Evolutionary conservation across 306 rosid genomes (phyloP), one percentile per base, ranked within the genome.

Genomic region (Quercus alba): DNA sequence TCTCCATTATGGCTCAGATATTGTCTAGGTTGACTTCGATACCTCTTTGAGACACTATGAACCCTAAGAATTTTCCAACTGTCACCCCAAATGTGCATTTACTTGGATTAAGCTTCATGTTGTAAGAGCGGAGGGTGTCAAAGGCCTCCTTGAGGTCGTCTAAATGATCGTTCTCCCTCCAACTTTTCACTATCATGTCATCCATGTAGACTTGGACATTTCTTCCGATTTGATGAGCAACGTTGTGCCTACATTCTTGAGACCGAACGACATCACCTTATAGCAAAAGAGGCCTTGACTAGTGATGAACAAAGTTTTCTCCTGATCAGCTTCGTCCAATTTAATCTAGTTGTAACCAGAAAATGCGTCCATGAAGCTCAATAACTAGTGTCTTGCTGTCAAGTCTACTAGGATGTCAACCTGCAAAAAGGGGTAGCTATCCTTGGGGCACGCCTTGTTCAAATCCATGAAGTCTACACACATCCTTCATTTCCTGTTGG

Each of bases 231-330:
- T 33, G 6, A 5, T 33, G 7, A 5, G 2, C 7, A 0, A 33
- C 0, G 2, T 33, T 0, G 38, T 1, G 0, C 38, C 7, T 0
- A 0, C 7, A 0, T 33, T 33, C 0, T 33, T 33, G 2, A 33
- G 38, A 0, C 7, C 7, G 0, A 33, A 33, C 0, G 7, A 0
- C 38, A 33, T 33, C 0, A 33, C 38, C 0, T 33, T 33, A 0
- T 0, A 33, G 38, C 0, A 33, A 0, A 33, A 33, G 0, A 33
- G 2, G 0, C 38, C 7, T 1, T 33, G 0, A 0, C 38, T 33
- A 0, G 38, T 33, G 7, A 33, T 0, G 0, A 33, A 33, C 0
- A 0, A 33, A 33, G 7, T 33, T 0, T 33, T 33, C 2, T 33
- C 1, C 7, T 33, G 0, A 33, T 33, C 38, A 33, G 7, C 38